Evolutionary conservation across 1,284 basidiomycete species (phyloP), one percentile per base, ranked within the genome.

Genomic region (Ganoderma meredithae): DNA sequence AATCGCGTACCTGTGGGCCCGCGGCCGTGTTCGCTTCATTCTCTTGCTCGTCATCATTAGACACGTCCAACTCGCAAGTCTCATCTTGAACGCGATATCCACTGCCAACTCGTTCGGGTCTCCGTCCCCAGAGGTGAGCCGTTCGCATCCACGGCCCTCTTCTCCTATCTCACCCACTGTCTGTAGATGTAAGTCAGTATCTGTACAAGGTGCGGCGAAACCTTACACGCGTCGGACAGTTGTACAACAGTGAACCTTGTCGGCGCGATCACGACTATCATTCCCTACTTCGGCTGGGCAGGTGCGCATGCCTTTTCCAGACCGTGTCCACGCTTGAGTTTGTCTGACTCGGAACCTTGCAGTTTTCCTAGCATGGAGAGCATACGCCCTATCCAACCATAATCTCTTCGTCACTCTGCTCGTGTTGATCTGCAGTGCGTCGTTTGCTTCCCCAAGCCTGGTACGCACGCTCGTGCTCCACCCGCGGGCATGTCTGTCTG

Each of bases 61-160:
- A 25, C 58, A 60, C 58, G 19, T 60, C 58, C 58, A 60, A 41
- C 58, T 60, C 58, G 58, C 39, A 41, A 60, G 58, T 27, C 33
- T 60, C 12, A 22, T 60, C 39, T 22, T 60, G 22, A 60, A 39
- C n/a, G 17, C 22, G 13, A 25, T 60, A 25, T 10, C 22, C 39
- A 41, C 15, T 13, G 39, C 39, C n/a, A 47, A 47, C 22, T 49
- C 47, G 3, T 27, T 60, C 19, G 22, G 22, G 17, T 22, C 33
- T 25, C n/a, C 22, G 7, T 60, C 58, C 13, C 39, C 58, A 13
- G n/a, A 25, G 33, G 58, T 60, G 15, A 22, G 58, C 15, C 3
- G 2, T n/a, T 41, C 36, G 27, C 10, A 17, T 33, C 3, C 13
- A 19, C 36, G 17, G 10, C n/a, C 12, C 58, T 40, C 4, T 22